Evolutionary conservation across 306 rosid genomes (phyloP), one percentile per base, ranked within the genome.

Genomic region (Hylodesmum podocarpum): DNA sequence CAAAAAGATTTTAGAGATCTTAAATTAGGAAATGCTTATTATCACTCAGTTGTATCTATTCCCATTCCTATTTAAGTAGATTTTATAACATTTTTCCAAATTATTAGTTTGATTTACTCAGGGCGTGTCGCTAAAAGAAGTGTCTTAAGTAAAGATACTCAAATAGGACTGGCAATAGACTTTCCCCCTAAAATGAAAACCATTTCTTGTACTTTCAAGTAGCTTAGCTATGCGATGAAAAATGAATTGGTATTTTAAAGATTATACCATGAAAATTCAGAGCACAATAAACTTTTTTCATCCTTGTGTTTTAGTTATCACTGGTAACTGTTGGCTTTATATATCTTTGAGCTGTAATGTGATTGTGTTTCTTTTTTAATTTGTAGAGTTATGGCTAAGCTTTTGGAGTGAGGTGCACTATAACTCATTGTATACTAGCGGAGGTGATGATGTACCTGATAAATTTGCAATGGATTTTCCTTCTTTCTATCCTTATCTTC

Each of bases 351-450:
- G 74, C 28, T 53, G 43, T 53, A 13, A 51, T 21, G 19, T 46
- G 71, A 51, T 41, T 13, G 11, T 43, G 47, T 22, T 78, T 58
- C 6, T 24, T 19, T 41, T 16, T 19, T 40, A 27, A 63, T 22
- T 25, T 82, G 16, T 66, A 95, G 99, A 95, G 82, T 70, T 95
- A 62, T 95, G 99, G 99, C 88, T 95, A 66, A 95, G 99, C 92
- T 95, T 95, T 86, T 95, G 99, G 99, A 90, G 99, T 65, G 99
- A 95, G 86, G 99, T 95, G 64, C 99, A 95, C 87, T 95, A 95
- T 75, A 95, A 95, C 70, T 95, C 99, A 2, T 47, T 95, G 40
- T 92, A 95, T 61, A 79, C 90, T 29, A 81, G 39, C 40, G 92
- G 92, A 87, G 99, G 99, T 95, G 72, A 79, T 82, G 41, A 28